phyloP scores from a whole-genome alignment of 2,329 filamentous ascomycete species.

The Aspergillus phoenicis region DNA sequence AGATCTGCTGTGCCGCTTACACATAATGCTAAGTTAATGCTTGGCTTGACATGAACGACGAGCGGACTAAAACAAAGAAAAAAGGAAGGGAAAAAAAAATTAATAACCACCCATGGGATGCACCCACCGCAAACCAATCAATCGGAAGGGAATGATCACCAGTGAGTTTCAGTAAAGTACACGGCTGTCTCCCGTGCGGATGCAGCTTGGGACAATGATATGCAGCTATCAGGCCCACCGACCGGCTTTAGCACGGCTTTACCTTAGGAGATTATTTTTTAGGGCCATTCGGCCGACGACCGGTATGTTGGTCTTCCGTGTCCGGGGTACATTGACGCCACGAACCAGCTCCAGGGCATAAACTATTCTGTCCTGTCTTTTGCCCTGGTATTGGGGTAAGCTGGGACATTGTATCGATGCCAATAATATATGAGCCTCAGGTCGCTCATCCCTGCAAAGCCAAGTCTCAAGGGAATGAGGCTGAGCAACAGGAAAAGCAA shows the following conservation, averaged over 20 bases:
- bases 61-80: neutral
- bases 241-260: conserved; percentile 12
- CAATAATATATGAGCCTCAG: neutral
- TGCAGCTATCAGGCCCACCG: conserved; percentile 18
- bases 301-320: neutral
- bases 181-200: conserved; percentile 11
- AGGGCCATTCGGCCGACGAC: conserved; percentile 3
- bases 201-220: conserved; percentile 10
- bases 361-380: too few relatives aligned
- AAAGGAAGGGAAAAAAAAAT: too few relatives aligned
- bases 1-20: neutral
- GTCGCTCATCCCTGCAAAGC: neutral
- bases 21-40: neutral
- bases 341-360: neutral
- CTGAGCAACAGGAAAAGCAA: neutral
- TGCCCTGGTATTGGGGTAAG: neutral
- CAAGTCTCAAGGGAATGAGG: neutral
- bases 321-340: conserved; percentile 1
- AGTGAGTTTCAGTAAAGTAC: conserved; percentile 9
- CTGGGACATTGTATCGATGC: neutral
- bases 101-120: neutral
- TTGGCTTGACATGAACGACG: neutral
- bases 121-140: neutral
- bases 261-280: neutral
- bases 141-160: conserved; percentile 2